A percentile compares a stretch with the other conserved stretches of the same genome.
Evolutionary conservation across 1,284 basidiomycete species (phyloP).

Genomic region (Heterobasidion annosum): DNA sequence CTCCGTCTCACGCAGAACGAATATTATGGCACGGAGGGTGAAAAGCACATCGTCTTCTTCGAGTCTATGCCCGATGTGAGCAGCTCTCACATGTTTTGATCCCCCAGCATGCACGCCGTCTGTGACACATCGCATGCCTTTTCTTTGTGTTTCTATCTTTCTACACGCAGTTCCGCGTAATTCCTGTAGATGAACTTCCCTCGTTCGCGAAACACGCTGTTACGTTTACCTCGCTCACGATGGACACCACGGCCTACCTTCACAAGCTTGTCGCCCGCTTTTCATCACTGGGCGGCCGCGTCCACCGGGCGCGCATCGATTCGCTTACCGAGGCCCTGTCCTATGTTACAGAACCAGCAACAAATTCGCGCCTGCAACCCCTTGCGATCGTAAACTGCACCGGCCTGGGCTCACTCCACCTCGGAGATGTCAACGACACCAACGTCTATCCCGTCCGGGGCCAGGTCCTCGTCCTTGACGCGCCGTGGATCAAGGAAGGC

Average conservation of each 20-base stretch:
- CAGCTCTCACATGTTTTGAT: background rate
- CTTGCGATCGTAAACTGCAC: background rate
- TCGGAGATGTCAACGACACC: constrained; percentile 34
- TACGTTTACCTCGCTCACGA: background rate
- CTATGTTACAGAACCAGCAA: background rate
- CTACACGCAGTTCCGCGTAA: background rate
- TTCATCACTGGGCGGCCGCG: background rate
- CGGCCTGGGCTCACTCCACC: background rate
- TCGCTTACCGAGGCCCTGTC: background rate
- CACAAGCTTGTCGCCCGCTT: background rate
- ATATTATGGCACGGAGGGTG: background rate
- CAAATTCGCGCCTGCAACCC: background rate
- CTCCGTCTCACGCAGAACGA: background rate
- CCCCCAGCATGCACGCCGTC: background rate
- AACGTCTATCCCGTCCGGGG: constrained; percentile 43
- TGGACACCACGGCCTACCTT: background rate
- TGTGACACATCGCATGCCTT: too few relatives aligned
- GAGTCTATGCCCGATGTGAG: background rate
- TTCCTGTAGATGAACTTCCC: background rate
- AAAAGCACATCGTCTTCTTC: background rate
- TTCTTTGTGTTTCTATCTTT: too few relatives aligned
- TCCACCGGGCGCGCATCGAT: background rate
- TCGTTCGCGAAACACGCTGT: background rate
- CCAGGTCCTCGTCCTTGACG: constrained; percentile 38
- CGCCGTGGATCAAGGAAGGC: constrained; percentile 52